Conservation (phyloP, 2,329 filamentous ascomycete species). For the Albophoma yamanashiensis region DNA sequence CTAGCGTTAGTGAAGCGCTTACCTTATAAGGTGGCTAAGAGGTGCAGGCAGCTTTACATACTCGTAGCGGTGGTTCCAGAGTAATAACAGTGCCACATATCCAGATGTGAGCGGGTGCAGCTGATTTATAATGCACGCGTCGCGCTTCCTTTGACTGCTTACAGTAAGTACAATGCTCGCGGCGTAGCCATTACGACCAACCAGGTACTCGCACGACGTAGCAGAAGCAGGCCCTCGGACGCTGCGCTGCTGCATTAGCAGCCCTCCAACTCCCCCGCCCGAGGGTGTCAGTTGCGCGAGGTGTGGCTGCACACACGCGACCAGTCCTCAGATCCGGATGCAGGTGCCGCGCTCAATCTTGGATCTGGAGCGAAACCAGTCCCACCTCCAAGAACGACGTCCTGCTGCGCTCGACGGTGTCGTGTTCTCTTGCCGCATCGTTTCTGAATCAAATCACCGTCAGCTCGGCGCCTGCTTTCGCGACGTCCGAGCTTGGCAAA, state of each 20-base stretch:
- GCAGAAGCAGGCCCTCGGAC: not conserved
- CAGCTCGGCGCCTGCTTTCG: not conserved
- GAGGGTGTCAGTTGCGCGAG: not conserved
- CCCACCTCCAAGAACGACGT: not conserved
- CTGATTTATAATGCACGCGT: no score
- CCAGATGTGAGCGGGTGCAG: no score
- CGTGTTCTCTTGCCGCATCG: not conserved
- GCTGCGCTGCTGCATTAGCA: not conserved
- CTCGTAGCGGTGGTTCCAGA: no score
- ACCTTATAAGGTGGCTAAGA: no score
- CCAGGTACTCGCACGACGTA: no score
- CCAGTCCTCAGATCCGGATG: not conserved
- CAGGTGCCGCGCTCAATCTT: not conserved
- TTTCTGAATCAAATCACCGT: not conserved
- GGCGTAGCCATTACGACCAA: no score
- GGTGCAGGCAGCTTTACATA: no score
- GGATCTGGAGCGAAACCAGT: not conserved
- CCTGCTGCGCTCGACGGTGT: not conserved
- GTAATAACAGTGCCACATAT: no score
- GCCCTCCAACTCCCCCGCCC: not conserved
- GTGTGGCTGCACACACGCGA: not conserved
- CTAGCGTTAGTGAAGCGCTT: no score
- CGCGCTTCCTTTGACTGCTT: no score
- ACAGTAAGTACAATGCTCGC: no score
- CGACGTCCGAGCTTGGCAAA: not conserved